Conservation (phyloP, 805 yeast species). For the Ogataea glucozyma region DNA sequence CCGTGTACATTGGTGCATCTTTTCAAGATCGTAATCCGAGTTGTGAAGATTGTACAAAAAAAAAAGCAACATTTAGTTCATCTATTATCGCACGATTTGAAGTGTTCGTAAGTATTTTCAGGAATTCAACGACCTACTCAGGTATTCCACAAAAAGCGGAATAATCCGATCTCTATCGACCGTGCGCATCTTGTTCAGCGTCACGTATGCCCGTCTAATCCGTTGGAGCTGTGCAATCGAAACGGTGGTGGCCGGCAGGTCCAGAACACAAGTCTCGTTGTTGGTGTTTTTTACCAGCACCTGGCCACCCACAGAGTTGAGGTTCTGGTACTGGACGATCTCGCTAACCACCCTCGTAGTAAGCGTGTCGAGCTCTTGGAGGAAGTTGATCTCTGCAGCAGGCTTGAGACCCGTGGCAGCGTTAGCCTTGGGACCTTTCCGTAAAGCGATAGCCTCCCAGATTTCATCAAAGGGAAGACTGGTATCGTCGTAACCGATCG, state of each 20-base stretch:
- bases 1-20: too few relatives aligned
- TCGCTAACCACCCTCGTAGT: constrained; percentile 67
- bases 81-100: background rate
- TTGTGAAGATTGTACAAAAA: too few relatives aligned
- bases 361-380: constrained; percentile 72
- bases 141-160: constrained; percentile 74
- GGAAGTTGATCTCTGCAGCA: constrained; percentile 71
- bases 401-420: constrained; percentile 83
- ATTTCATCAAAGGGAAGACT: constrained; percentile 65
- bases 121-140: constrained; percentile 58
- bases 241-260: constrained; percentile 59
- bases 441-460: constrained; percentile 60
- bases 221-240: constrained; percentile 81
- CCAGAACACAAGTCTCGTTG: constrained; percentile 43
- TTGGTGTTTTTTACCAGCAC: constrained; percentile 43
- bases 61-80: too few relatives aligned
- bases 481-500: constrained; percentile 58
- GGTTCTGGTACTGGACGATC: constrained; percentile 62
- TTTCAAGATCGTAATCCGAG: too few relatives aligned
- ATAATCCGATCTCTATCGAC: constrained; percentile 68
- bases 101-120: too few relatives aligned
- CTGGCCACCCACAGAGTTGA: constrained; percentile 48
- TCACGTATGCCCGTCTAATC: constrained; percentile 78
- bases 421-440: constrained; percentile 72
- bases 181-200: constrained; percentile 75